phyloP scores from a whole-genome alignment of 805 yeast genomes.

The Barnettozyma sp. region DNA sequence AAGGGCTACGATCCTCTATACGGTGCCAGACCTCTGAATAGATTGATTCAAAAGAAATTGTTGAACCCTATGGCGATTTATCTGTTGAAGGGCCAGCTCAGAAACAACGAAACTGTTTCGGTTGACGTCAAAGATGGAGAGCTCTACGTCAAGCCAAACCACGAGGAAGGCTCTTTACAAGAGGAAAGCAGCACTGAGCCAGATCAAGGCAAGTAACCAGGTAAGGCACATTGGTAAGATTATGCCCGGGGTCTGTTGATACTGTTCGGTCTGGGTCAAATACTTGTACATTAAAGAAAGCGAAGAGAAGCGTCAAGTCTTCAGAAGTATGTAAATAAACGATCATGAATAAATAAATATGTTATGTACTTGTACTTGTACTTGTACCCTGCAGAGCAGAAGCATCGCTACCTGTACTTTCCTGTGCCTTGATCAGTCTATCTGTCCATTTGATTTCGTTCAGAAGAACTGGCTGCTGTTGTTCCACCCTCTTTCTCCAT shows the following conservation, averaged over 20 bases:
- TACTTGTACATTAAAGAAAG: too few species aligned
- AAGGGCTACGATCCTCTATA: slow-evolving; percentile 87
- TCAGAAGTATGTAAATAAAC: slow-evolving; percentile 1
- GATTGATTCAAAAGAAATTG: slow-evolving; percentile 76
- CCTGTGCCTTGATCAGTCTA: slow-evolving; percentile 13
- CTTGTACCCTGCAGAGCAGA: too few species aligned
- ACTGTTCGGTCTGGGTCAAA: too few species aligned
- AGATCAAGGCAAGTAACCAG: too few species aligned
- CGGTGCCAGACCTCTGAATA: slow-evolving; percentile 95
- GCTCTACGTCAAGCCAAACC: slow-evolving; percentile 42
- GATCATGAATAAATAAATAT: slow-evolving; percentile 3
- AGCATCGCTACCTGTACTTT: too few species aligned
- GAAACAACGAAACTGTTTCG: slow-evolving; percentile 46
- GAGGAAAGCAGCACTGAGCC: slow-evolving; percentile 3
- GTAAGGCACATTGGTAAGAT: background rate
- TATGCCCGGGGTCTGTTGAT: too few species aligned
- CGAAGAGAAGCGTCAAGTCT: too few species aligned
- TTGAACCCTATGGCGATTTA: slow-evolving; percentile 82
- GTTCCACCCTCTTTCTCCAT: slow-evolving; percentile 15
- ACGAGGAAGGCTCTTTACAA: slow-evolving; percentile 31
- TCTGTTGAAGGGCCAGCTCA: slow-evolving; percentile 74
- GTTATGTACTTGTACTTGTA: too few species aligned
- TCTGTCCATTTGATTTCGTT: slow-evolving; percentile 19
- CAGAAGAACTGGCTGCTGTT: slow-evolving; percentile 13
- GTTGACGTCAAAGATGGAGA: slow-evolving; percentile 41